Percentiles rank a stretch among this genome's conserved stretches.
Evolutionary conservation across 495 filamentous ascomycete species (phyloP).

Genomic region (Hyphodiscus hymeniophilus): DNA sequence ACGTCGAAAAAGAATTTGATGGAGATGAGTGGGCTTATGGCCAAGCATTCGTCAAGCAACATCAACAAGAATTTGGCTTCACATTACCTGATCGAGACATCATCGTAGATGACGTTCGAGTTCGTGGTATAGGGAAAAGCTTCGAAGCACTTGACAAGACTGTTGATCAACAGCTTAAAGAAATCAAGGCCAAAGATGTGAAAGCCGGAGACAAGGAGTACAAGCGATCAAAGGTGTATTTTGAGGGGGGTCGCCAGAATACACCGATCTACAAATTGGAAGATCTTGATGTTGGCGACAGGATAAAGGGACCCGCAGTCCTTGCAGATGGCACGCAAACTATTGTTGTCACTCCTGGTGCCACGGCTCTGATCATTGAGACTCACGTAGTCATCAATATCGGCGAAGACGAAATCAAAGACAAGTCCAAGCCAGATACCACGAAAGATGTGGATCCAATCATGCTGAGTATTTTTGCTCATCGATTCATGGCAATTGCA

Average conservation of each 20-base stretch:
- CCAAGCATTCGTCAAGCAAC: slow-evolving; percentile 74
- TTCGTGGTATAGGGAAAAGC: slow-evolving; percentile 81
- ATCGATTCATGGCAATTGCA: slow-evolving; percentile 97
- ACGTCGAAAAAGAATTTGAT: slow-evolving; percentile 46
- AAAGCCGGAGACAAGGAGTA: slow-evolving; percentile 41
- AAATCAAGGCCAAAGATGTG: slow-evolving; percentile 44
- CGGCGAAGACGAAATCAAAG: slow-evolving; percentile 46
- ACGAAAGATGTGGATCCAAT: slow-evolving; percentile 68
- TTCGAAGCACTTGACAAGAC: slow-evolving; percentile 71
- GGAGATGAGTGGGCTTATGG: slow-evolving; percentile 72
- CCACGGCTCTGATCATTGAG: slow-evolving; percentile 63
- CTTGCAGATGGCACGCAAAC: slow-evolving; percentile 95
- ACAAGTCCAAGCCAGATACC: slow-evolving; percentile 30
- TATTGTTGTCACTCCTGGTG: slow-evolving; percentile 79
- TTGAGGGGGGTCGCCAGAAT: slow-evolving; percentile 64
- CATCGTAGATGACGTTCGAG: slow-evolving; percentile 86
- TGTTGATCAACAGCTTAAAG: slow-evolving; percentile 68
- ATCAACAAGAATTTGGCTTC: slow-evolving; percentile 93
- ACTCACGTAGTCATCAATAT: slow-evolving; percentile 70
- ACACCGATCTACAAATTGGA: slow-evolving; percentile 83
- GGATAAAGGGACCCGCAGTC: slow-evolving; percentile 78
- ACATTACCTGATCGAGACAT: slow-evolving; percentile 83
- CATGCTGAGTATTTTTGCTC: slow-evolving; percentile 89
- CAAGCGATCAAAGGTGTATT: slow-evolving; percentile 53
- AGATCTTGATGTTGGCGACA: slow-evolving; percentile 66